These are phyloP conservation scores for Tubosaeta sp. DNA, from an alignment of 768 basidiomycete genomes.

Conservation along the genomic window DNA sequence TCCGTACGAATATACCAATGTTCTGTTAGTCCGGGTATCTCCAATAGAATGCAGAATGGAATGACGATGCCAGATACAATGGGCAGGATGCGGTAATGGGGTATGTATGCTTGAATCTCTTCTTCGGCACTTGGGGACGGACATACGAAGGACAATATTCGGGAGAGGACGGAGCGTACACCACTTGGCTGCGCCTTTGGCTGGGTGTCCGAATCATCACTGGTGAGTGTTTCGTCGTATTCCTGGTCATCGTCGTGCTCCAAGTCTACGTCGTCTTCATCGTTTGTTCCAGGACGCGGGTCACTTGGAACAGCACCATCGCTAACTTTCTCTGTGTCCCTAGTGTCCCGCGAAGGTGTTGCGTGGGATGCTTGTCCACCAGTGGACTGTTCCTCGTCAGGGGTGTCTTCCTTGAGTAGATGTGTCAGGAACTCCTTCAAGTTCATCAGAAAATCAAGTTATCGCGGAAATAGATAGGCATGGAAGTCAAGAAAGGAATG, in stretches of 20 bases:
- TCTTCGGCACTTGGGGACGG: constrained; percentile 23
- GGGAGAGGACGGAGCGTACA: constrained; percentile 1
- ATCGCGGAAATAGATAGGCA: constrained; percentile 1
- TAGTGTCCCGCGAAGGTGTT: not conserved
- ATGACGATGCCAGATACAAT: constrained; percentile 65
- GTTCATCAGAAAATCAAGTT: constrained; percentile 9
- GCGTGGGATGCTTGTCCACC: not conserved
- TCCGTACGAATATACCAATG: constrained; percentile 66
- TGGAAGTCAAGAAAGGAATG: constrained; percentile 2
- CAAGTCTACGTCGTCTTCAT: not conserved
- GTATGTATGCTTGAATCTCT: constrained; percentile 36
- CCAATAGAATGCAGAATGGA: constrained; percentile 76
- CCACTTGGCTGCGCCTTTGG: not conserved
- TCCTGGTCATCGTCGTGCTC: constrained; percentile 13
- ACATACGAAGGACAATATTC: constrained; percentile 7
- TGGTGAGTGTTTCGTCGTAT: not conserved
- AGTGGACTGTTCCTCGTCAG: constrained; percentile 15
- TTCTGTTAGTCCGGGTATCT: constrained; percentile 76
- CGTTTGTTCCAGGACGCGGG: not conserved
- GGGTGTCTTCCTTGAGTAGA: constrained; percentile 7
- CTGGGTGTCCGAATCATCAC: not conserved
- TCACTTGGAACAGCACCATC: not conserved
- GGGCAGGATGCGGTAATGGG: constrained; percentile 60
- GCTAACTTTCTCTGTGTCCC: not conserved
- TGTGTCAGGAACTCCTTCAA: constrained; percentile 5